Percentiles rank a stretch among this genome's conserved stretches.
phyloP scores from a whole-genome alignment of 257 asterid species.

The Mentha longifolia region DNA sequence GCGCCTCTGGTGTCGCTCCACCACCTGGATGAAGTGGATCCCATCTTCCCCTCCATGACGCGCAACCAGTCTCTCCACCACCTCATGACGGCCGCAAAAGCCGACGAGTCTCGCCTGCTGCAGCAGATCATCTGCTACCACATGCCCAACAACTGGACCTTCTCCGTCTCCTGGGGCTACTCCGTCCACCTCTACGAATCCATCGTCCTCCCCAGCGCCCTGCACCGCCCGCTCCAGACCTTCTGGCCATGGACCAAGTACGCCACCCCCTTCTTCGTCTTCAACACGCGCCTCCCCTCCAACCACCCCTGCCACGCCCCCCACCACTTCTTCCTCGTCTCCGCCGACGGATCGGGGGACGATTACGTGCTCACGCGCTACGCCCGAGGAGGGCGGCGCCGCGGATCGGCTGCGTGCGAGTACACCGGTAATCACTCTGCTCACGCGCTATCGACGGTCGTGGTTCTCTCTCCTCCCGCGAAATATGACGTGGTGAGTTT shows the following conservation, averaged over 20 bases:
- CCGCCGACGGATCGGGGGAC: slow-evolving; percentile 1
- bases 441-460: slow-evolving; percentile 33
- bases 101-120: slow-evolving; percentile 39
- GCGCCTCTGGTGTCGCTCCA: slow-evolving; percentile 45
- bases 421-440: slow-evolving; percentile 42
- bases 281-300: slow-evolving; percentile 42
- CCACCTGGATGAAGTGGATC: slow-evolving; percentile 39
- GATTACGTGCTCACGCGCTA: slow-evolving; percentile 30
- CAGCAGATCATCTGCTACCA: slow-evolving; percentile 45
- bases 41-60: slow-evolving; percentile 38
- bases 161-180: slow-evolving; percentile 49
- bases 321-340: slow-evolving; percentile 34
- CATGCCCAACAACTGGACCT: slow-evolving; percentile 40
- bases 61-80: slow-evolving; percentile 25
- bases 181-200: slow-evolving; percentile 40
- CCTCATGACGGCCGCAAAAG: slow-evolving; percentile 37
- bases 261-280: slow-evolving; percentile 35
- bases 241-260: slow-evolving; percentile 42
- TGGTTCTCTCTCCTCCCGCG: slow-evolving; percentile 37
- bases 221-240: slow-evolving; percentile 43
- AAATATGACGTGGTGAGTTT: slow-evolving; percentile 43
- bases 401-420: slow-evolving; percentile 28
- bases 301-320: slow-evolving; percentile 27
- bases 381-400: slow-evolving; percentile 22
- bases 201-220: slow-evolving; percentile 35